Evolutionary conservation across 257 asterid genomes (phyloP).

Genomic region (Eucommia ulmoides): DNA sequence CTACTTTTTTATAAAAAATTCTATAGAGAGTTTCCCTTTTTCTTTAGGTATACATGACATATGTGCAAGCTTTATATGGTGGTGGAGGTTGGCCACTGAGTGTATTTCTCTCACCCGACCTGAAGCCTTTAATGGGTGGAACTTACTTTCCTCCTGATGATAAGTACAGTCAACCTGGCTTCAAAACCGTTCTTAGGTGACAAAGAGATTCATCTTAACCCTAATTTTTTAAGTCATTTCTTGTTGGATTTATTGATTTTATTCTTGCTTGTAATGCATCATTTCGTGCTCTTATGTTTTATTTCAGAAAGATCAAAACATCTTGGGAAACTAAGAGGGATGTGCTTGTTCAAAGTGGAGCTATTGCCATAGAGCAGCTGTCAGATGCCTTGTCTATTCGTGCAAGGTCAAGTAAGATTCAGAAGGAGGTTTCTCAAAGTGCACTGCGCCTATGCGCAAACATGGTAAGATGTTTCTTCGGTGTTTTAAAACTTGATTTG

Average conservation of each 20-base stretch:
- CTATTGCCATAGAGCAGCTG: conserved; percentile 77
- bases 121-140: conserved; percentile 98
- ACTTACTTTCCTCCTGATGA: conserved; percentile 97
- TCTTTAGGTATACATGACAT: conserved; percentile 89
- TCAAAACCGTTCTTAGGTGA: conserved; percentile 85
- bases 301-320: conserved; percentile 76
- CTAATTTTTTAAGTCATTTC: too few relatives aligned
- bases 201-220: too few relatives aligned
- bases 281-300: too few relatives aligned
- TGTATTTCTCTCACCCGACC: conserved; percentile 82
- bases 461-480: conserved; percentile 58
- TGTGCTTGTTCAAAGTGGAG: conserved; percentile 52
- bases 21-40: too few relatives aligned
- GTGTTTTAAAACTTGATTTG: too few relatives aligned
- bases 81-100: conserved; percentile 98
- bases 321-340: conserved; percentile 81
- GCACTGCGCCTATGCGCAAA: conserved; percentile 68
- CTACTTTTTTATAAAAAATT: not conserved
- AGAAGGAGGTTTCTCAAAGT: conserved; percentile 48
- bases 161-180: conserved; percentile 85
- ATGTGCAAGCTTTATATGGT: conserved; percentile 85
- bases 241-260: too few relatives aligned
- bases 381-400: conserved; percentile 63
- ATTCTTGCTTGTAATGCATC: too few relatives aligned
- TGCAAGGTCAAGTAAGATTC: conserved; percentile 51